Evolutionary conservation across 2,329 filamentous ascomycete genomes (phyloP), one percentile per base, ranked within the genome.

Genomic region (Penicillium decumbens): DNA sequence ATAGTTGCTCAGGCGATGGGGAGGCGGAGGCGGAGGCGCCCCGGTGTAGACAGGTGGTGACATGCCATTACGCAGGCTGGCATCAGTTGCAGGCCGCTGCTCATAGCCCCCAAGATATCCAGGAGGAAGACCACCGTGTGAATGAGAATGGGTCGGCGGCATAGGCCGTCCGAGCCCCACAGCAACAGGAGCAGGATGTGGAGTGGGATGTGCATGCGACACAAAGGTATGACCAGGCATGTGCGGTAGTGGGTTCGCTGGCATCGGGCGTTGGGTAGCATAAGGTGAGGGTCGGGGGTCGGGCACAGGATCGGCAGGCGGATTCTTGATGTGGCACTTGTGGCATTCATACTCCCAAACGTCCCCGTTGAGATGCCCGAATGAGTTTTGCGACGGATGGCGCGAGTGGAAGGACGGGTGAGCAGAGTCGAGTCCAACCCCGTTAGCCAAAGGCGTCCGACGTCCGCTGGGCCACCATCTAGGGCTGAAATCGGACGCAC

Each of bases 321-420:
- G 57, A 15, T 78, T 78, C 27, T 72, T 77, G 56, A 74, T 65
- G 59, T 80, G 76, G 54, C 87, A 91, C 66, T 88, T 87, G 70
- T 91, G 87, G 61, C 87, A 91, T 67, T 89, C 85, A 56, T 82
- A 85, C 40, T 54, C 54, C 28, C 55, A 60, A 49, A 60, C 51
- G 23, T 68, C 65, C 4, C 66, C 66, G 41, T 68, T 69, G 13
- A 57, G 43, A 15, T 59, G 62, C 18, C 54, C 42, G n/a, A 65
- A 57, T 10, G 55, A 52, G 46, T 59, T 38, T 47, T 65, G 58
- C 41, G 60, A 58, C 48, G 61, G 49, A 41, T 51, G 61, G 46
- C 62, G 59, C 57, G 59, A 44, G 30, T 57, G 62, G 51, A 63
- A 65, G 28, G 63, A 56, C 7, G 61, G 58, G 23, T 56, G 63